These are phyloP conservation scores for Cyanodermella asteris DNA, from an alignment of 2,329 filamentous ascomycete genomes.

Conservation along the genomic window DNA sequence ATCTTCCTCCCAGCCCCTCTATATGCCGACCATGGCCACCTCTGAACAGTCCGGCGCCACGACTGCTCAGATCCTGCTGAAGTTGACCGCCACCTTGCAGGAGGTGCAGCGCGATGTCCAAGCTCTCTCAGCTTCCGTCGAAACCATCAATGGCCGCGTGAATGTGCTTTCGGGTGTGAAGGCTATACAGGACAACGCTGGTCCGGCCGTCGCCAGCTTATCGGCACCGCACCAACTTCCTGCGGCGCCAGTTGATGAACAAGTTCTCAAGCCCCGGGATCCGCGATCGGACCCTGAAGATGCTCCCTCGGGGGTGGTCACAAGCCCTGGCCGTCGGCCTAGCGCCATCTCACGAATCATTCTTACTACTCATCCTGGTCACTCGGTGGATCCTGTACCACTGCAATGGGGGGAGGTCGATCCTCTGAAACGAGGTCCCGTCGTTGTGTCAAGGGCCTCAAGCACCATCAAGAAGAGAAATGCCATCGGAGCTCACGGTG, in stretches of 20 bases:
- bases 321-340: no score
- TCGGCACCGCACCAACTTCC: no score
- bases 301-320: no score
- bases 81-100: constrained; percentile 30
- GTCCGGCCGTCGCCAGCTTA: no score
- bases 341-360: constrained; percentile 35
- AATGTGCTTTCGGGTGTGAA: constrained; percentile 38
- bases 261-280: no score
- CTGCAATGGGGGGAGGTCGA: constrained; percentile 74
- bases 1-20: no score
- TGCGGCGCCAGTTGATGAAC: no score
- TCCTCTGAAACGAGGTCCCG: constrained; percentile 54
- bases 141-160: constrained; percentile 38
- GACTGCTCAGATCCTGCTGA: no score
- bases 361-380: constrained; percentile 72
- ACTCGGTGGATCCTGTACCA: constrained; percentile 76
- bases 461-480: constrained; percentile 64
- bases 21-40: no score
- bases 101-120: constrained; percentile 34
- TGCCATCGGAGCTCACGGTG: constrained; percentile 55
- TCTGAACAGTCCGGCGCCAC: constrained; percentile 3
- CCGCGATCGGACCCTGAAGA: no score
- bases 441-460: constrained; percentile 59
- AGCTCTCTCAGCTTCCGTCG: constrained; percentile 32
- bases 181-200: constrained; percentile 17